These are phyloP conservation scores for Lobulomyces angularis DNA, from an alignment of 192 early-diverging fungal species.

Conservation along the genomic window DNA sequence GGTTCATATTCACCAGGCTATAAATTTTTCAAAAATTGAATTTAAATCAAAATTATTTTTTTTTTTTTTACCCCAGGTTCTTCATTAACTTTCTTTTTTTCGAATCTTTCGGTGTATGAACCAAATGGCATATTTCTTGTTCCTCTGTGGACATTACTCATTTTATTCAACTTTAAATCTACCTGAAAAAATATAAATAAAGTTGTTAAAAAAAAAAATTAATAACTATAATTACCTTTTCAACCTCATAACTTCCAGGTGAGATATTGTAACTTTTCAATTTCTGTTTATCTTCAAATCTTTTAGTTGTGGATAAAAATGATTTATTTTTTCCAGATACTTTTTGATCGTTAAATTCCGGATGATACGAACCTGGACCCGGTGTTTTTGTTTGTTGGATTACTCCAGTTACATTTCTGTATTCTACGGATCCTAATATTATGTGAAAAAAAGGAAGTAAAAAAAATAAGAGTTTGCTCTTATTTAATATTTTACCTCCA, in stretches of 20 bases:
- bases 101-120: no score
- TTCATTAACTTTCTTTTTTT: no score
- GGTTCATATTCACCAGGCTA: no score
- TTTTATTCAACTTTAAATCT: no score
- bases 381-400: conserved; percentile 26
- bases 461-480: neutral
- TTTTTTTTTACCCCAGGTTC: no score
- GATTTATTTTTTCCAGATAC: conserved; percentile 14
- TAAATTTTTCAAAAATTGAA: no score
- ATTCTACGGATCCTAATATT: conserved; percentile 8
- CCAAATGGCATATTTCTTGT: no score
- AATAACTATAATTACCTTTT: conserved; percentile 14
- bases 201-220: conserved; percentile 1
- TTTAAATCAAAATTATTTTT: no score
- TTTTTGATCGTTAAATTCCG: conserved; percentile 20
- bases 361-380: conserved; percentile 36
- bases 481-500: conserved; percentile 4
- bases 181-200: neutral
- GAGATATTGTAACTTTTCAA: conserved; percentile 14
- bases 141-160: no score
- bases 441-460: neutral
- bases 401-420: conserved; percentile 9
- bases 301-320: conserved; percentile 29
- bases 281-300: conserved; percentile 19
- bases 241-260: conserved; percentile 31